Base-by-base conservation (phyloP, 495 filamentous ascomycete genomes). In the Penicillium dipodomyicola region DNA sequence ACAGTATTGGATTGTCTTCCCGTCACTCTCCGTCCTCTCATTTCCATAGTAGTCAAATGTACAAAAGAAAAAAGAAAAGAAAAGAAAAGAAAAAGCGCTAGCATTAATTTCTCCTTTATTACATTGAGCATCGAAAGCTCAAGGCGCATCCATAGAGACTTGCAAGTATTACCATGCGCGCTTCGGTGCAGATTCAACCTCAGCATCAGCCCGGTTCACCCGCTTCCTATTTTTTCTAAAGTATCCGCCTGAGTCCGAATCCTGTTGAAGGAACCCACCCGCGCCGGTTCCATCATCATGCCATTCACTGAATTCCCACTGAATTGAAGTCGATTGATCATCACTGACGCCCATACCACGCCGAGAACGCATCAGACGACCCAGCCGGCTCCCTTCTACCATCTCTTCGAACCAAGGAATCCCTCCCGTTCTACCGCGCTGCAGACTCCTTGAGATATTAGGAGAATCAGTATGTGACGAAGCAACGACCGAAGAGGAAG, bases 281-380 rank as follows among this genome's bases (percentile, higher is more conserved):
- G 17, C 70, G 40, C 61, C 72, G n/a, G 73, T 77, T 39, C 79
- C 83, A 46, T 79, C 84, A 52, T 80, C 83, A 39, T 79, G 81
- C 81, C 83, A 91, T 69, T 96, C 92, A 41, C 84, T 80, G 57
- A 96, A 76, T 71, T 96, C 91, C 87, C 90, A 96, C 64, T 93
- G 87, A 37, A 94, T 79, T 27, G 73, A 81, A 14, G 80, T 80
- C 14, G 72, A 76, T 10, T 85, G 83, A 65, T 87, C 82, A 49
- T 69, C 74, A 52, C 78, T 83, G 32, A 71, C 64, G 22, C 74
- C 72, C 44, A 77, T 70, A 1, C 80, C 78, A 23, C 86, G 84
- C 64, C 79, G 81, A 60, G 77, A 72, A 56, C 81, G 72, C 68
- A 84, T 86, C 64, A 92, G 69, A 19, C 72, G 80, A 11, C 89